Evolutionary conservation across 129 eudicot species (phyloP).

Genomic region (Smallanthus sonchifolius): DNA sequence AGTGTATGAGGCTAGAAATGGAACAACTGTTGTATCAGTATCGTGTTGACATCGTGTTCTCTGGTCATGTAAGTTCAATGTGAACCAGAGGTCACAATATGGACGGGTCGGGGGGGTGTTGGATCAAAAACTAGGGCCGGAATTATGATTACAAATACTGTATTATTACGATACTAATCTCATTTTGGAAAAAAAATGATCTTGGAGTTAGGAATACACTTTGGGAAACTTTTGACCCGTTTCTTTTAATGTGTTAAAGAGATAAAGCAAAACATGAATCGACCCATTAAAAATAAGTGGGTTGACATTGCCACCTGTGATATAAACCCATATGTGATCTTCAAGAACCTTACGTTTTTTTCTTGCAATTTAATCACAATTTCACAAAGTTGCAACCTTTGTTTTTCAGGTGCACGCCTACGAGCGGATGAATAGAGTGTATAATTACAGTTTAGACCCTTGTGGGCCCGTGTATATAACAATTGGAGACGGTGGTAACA

Average conservation of each 20-base stretch:
- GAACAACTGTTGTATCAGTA: conserved; percentile 57
- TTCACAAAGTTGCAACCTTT: not conserved
- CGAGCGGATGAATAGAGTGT: conserved; percentile 86
- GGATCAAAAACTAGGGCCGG: not conserved
- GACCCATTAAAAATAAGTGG: not conserved
- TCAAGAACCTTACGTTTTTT: not conserved
- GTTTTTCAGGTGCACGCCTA: conserved; percentile 80
- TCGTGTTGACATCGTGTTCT: conserved; percentile 71
- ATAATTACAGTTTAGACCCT: conserved; percentile 64
- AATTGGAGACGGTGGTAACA: conserved; percentile 91
- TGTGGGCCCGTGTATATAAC: conserved; percentile 90
- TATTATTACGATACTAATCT: not conserved
- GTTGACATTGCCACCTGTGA: not conserved
- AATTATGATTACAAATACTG: not conserved
- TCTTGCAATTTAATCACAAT: not conserved
- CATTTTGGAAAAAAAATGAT: not conserved
- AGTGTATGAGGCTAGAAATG: conserved; percentile 88
- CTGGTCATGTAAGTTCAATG: conserved; percentile 77
- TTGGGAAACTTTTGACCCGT: not conserved
- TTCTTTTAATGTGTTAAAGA: not conserved
- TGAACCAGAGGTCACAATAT: not conserved
- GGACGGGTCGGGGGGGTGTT: not conserved
- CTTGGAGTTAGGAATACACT: not conserved
- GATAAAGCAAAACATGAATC: not conserved
- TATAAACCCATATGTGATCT: not conserved